Evolutionary conservation across 2,329 filamentous ascomycete species (phyloP).

Genomic region (Ampelomyces quisqualis): DNA sequence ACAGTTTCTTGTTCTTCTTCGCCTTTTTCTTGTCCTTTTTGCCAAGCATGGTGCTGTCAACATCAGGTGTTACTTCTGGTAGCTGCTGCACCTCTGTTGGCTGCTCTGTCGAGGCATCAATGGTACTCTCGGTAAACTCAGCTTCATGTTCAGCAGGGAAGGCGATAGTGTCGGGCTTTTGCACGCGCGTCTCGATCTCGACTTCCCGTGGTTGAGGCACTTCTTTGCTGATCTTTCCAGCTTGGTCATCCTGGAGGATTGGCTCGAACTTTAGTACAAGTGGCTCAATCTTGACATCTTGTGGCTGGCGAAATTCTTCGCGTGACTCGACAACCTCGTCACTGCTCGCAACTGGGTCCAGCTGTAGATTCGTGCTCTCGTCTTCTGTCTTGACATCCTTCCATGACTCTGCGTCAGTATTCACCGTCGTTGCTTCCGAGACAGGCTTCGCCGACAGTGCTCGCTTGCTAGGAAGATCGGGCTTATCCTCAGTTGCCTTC

Average conservation of each 20-base stretch:
- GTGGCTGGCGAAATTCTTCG: too few relatives aligned
- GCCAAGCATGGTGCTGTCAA: conserved; percentile 4
- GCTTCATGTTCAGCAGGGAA: background rate
- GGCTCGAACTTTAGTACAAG: conserved; percentile 4
- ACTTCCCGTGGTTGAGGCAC: background rate
- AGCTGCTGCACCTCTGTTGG: conserved; percentile 1
- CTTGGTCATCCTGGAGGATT: background rate
- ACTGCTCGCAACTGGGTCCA: background rate
- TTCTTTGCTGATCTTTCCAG: background rate
- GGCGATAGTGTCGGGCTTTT: background rate
- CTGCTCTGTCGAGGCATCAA: background rate
- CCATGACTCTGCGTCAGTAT: background rate
- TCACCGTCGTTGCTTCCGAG: background rate
- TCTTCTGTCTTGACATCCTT: conserved; percentile 1
- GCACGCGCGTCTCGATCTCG: background rate
- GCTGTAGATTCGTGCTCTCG: background rate
- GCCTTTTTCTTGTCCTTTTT: conserved; percentile 32
- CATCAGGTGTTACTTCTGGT: background rate
- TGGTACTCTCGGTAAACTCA: background rate
- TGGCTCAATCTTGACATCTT: background rate
- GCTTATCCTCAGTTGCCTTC: conserved; percentile 3
- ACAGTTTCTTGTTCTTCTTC: conserved; percentile 33
- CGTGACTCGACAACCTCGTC: background rate
- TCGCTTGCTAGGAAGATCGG: conserved; percentile 1
- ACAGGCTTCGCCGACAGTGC: conserved; percentile 1